Conservation (phyloP, 192 early-diverging fungal genomes). For the Podila horticola region DNA sequence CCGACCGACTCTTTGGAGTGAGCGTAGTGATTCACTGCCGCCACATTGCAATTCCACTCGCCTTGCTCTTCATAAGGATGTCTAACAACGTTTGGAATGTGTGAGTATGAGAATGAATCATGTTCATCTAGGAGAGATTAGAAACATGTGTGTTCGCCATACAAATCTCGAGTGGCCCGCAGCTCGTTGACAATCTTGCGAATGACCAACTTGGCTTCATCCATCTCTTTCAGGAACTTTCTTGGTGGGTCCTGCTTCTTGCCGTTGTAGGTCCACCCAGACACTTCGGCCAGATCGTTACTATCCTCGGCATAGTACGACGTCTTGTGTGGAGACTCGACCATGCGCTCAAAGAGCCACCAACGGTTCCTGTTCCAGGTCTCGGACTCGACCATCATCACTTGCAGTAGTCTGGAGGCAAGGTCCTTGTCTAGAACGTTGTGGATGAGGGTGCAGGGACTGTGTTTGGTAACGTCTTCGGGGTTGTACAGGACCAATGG, state of each 20-base stretch:
- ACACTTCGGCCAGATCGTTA: slow-evolving; percentile 31
- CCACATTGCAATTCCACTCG: slow-evolving; percentile 55
- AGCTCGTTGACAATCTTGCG: slow-evolving; percentile 46
- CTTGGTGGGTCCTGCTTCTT: slow-evolving; percentile 24
- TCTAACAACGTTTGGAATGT: not conserved
- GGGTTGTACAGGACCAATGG: slow-evolving; percentile 39
- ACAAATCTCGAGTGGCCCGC: slow-evolving; percentile 29
- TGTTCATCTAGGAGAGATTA: not conserved
- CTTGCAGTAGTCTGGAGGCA: slow-evolving; percentile 27
- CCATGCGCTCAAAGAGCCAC: slow-evolving; percentile 54
- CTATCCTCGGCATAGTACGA: slow-evolving; percentile 38
- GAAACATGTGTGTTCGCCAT: not conserved
- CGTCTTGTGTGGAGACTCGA: slow-evolving; percentile 49
- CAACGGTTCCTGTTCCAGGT: slow-evolving; percentile 50
- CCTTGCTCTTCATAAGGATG: slow-evolving; percentile 51
- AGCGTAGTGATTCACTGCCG: slow-evolving; percentile 53
- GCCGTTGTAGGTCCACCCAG: slow-evolving; percentile 43
- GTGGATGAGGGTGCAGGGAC: slow-evolving; percentile 46
- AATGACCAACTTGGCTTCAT: slow-evolving; percentile 44
- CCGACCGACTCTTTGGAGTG: slow-evolving; percentile 56
- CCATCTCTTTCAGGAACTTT: slow-evolving; percentile 50
- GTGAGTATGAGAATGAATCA: no score
- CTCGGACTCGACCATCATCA: slow-evolving; percentile 49
- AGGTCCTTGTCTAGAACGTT: slow-evolving; percentile 49
- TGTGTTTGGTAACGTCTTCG: slow-evolving; percentile 34